Conservation (phyloP, 768 basidiomycete species). For the Boletales sp. region DNA sequence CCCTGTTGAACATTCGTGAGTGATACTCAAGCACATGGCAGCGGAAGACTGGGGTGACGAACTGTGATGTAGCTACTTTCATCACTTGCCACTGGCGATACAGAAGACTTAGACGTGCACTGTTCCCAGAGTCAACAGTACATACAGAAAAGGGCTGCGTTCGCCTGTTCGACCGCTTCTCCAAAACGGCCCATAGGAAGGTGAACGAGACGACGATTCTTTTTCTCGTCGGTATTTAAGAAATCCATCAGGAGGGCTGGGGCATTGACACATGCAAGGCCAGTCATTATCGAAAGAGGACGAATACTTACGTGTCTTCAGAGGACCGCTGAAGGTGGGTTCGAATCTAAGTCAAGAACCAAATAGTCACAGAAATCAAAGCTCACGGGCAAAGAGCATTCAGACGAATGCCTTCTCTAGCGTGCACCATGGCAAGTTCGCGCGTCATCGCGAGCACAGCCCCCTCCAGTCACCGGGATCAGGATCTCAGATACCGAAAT, state of each 20-base stretch:
- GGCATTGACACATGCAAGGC: not conserved
- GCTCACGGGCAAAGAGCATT: conserved; percentile 95
- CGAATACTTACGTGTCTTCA: conserved; percentile 78
- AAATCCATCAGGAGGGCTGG: conserved; percentile 98
- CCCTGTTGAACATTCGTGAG: conserved; percentile 43
- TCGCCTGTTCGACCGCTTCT: conserved; percentile 93
- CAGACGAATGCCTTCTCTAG: conserved; percentile 92
- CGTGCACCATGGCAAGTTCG: conserved; percentile 97
- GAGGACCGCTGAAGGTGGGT: conserved; percentile 64
- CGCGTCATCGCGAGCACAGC: conserved; percentile 98
- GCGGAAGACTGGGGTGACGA: conserved; percentile 23
- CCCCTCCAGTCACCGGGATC: conserved; percentile 47
- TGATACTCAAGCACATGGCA: not conserved
- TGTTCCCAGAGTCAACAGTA: conserved; percentile 19
- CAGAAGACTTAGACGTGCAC: conserved; percentile 4
- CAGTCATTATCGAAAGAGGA: not conserved
- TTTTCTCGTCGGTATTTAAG: conserved; percentile 93
- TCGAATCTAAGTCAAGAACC: conserved; percentile 1
- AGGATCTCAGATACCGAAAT: conserved; percentile 5
- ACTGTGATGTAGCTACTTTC: conserved; percentile 97
- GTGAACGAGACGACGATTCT: conserved; percentile 83
- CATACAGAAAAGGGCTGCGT: conserved; percentile 89
- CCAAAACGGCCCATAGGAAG: conserved; percentile 98
- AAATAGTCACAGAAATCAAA: not conserved
- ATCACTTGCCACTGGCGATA: conserved; percentile 72